A percentile compares a stretch with the other conserved stretches of the same genome.
phyloP scores from a whole-genome alignment of 345 rosid genomes.

The Rhodamnia rubescens region DNA sequence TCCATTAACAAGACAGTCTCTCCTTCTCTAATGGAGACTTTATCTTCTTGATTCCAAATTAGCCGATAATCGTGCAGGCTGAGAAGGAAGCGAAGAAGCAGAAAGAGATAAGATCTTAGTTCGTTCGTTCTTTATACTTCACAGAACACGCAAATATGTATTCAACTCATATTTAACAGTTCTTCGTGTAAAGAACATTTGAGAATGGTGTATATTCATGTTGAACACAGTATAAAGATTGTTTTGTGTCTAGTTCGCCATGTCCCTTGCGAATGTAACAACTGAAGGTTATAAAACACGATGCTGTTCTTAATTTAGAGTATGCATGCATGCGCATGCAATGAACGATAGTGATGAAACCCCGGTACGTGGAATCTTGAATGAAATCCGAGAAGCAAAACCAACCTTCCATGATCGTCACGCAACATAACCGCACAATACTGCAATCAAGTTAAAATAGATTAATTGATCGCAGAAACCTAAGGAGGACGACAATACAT shows the following conservation, averaged over 20 bases:
- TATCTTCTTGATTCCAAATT: background rate
- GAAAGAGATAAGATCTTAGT: conserved; percentile 6
- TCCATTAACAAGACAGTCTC: background rate
- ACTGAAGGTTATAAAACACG: background rate
- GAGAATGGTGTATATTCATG: background rate
- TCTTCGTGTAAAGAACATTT: background rate
- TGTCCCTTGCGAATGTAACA: background rate
- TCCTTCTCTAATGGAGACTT: background rate
- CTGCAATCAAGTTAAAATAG: background rate
- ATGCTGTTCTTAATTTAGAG: background rate
- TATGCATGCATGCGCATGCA: background rate
- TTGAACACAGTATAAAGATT: background rate
- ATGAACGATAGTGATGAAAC: background rate
- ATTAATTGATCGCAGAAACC: background rate
- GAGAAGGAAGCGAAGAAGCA: conserved; percentile 74
- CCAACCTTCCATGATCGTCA: background rate
- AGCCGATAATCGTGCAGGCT: conserved; percentile 32
- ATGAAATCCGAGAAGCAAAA: background rate
- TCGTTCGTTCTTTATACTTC: background rate
- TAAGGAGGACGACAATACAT: background rate
- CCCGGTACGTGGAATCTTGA: background rate
- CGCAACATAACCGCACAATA: background rate
- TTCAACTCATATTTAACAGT: background rate
- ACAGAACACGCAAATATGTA: too few relatives aligned
- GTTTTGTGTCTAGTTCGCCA: background rate